These are phyloP conservation scores for Cylindrodendrum hubeiense DNA, from an alignment of 2,329 filamentous ascomycete genomes.

Conservation along the genomic window DNA sequence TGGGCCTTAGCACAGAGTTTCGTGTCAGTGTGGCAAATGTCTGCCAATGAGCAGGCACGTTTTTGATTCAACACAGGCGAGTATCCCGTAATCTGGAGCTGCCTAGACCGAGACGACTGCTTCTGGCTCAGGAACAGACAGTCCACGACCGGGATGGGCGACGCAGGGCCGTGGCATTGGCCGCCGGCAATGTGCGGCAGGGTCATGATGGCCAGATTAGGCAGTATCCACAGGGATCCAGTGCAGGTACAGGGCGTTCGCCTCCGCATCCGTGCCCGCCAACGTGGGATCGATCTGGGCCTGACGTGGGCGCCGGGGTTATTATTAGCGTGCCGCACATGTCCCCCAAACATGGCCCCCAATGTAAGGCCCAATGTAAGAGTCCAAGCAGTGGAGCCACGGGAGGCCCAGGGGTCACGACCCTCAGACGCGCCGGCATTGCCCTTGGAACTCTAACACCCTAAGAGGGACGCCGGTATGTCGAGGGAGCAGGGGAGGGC, in stretches of 20 bases:
- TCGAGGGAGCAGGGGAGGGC: background rate
- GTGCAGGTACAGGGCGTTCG: background rate
- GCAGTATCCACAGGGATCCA: background rate
- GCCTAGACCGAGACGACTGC: background rate
- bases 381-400: too few relatives aligned
- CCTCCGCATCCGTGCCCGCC: background rate
- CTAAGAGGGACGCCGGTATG: background rate
- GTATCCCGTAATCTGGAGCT: constrained; percentile 11
- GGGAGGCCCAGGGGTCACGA: background rate
- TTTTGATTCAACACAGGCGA: background rate
- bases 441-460: background rate
- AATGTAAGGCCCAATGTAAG: too few relatives aligned
- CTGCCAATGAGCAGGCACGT: constrained; percentile 13
- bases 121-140: background rate
- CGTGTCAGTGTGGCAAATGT: background rate
- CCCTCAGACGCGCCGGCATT: background rate
- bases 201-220: background rate
- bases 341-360: background rate
- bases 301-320: constrained; percentile 13
- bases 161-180: background rate
- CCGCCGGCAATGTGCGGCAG: background rate
- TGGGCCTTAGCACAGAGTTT: constrained; percentile 2
- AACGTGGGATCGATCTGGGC: constrained; percentile 17
- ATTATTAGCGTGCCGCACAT: background rate
- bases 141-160: constrained; percentile 11